Evolutionary conservation across 257 asterid species (phyloP).

Genomic region (Gynochthodes officinalis): DNA sequence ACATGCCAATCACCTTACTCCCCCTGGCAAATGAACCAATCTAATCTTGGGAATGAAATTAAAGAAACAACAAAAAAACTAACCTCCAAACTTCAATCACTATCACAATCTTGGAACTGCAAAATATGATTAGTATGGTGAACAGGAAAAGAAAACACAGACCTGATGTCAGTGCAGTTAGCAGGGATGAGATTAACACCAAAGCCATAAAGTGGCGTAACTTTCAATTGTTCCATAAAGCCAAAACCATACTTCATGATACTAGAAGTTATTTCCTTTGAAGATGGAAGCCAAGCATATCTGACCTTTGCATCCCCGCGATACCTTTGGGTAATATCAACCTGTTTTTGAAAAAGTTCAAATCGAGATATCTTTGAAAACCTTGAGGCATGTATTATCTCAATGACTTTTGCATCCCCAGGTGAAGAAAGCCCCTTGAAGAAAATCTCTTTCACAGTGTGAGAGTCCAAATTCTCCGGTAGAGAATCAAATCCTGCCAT

Average conservation of each 20-base stretch:
- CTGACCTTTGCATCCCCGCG: slow-evolving; percentile 71
- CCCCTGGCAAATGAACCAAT: not conserved
- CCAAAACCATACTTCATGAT: slow-evolving; percentile 65
- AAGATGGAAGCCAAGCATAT: slow-evolving; percentile 91
- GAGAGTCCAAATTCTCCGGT: slow-evolving; percentile 30
- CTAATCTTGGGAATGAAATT: not conserved
- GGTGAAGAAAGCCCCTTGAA: slow-evolving; percentile 39
- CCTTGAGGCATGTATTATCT: slow-evolving; percentile 37
- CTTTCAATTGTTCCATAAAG: slow-evolving; percentile 32
- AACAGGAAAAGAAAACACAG: slow-evolving; percentile 22
- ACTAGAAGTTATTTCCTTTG: slow-evolving; percentile 41
- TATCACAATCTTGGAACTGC: not conserved
- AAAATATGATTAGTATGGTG: not conserved
- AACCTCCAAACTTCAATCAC: not conserved
- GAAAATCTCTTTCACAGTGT: slow-evolving; percentile 44
- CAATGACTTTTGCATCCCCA: slow-evolving; percentile 42
- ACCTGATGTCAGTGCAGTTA: slow-evolving; percentile 71
- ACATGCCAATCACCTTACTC: not conserved
- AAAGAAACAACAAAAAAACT: not conserved
- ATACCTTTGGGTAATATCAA: slow-evolving; percentile 50
- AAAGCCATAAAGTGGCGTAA: slow-evolving; percentile 39
- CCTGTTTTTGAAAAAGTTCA: slow-evolving; percentile 76
- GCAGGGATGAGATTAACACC: slow-evolving; percentile 79
- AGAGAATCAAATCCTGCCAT: slow-evolving; percentile 17
- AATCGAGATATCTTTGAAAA: slow-evolving; percentile 40